A percentile compares a stretch with the other conserved stretches of the same genome.
Evolutionary conservation across 2,329 filamentous ascomycete species (phyloP).

Genomic region (Aspergillus ustus): DNA sequence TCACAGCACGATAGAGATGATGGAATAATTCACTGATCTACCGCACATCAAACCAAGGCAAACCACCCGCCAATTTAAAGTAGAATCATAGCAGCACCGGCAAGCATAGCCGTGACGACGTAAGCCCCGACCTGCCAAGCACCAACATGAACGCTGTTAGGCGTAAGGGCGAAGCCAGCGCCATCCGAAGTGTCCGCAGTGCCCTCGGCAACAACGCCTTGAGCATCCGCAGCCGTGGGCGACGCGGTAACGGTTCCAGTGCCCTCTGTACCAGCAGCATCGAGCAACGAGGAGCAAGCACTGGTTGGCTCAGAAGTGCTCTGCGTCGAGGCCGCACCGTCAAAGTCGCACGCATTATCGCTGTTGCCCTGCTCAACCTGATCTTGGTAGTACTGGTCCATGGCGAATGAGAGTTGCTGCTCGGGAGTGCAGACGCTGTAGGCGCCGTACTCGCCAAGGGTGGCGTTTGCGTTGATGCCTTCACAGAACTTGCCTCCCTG

Average conservation of each 20-base stretch:
- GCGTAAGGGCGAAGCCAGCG: conserved; percentile 33
- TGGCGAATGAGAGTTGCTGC: conserved; percentile 48
- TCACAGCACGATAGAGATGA: background rate
- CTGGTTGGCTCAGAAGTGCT: conserved; percentile 36
- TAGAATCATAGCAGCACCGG: conserved; percentile 49
- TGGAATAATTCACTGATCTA: background rate
- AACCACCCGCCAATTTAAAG: conserved; percentile 34
- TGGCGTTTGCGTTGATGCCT: conserved; percentile 47
- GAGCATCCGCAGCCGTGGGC: conserved; percentile 31
- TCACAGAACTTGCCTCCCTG: conserved; percentile 35
- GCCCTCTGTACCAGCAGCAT: conserved; percentile 43
- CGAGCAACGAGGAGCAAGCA: conserved; percentile 41
- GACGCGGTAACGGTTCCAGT: conserved; percentile 43
- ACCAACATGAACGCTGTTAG: conserved; percentile 37
- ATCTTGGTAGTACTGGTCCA: conserved; percentile 49
- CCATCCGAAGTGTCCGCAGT: conserved; percentile 29
- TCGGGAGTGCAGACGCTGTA: conserved; percentile 49
- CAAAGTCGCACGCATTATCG: conserved; percentile 47
- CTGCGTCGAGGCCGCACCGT: conserved; percentile 44
- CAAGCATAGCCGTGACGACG: conserved; percentile 42
- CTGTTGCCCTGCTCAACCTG: conserved; percentile 40
- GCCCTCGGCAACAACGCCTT: conserved; percentile 12
- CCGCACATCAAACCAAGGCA: background rate
- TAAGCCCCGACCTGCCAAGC: conserved; percentile 44
- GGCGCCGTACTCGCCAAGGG: conserved; percentile 47